A percentile compares a stretch with the other conserved stretches of the same genome.
Conservation (phyloP, 2,329 filamentous ascomycete species). For the Arthrobotrys musiformis region DNA sequence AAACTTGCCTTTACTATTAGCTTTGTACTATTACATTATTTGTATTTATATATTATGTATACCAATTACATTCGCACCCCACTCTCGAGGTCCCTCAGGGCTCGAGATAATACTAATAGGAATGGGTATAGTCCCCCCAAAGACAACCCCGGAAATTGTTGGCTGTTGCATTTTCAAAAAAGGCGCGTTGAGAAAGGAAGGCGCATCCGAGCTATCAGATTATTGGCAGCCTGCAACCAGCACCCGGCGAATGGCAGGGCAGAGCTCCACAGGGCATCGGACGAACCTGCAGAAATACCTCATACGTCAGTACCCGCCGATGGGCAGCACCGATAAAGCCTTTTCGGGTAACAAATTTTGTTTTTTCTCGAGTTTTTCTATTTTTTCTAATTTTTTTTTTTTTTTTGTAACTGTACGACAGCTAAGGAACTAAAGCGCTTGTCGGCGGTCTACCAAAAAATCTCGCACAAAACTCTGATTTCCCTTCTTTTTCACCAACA, state of each 20-base stretch:
- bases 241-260: conserved; percentile 14
- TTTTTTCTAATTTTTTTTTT: neutral
- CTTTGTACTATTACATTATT: no score
- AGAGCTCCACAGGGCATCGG: conserved; percentile 50
- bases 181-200: conserved; percentile 36
- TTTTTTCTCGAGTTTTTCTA: conserved; percentile 1
- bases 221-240: neutral
- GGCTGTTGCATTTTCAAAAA: conserved; percentile 47
- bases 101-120: no score
- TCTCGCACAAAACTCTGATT: conserved; percentile 34
- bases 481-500: neutral
- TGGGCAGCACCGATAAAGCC: neutral
- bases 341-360: conserved; percentile 2
- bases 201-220: conserved; percentile 20
- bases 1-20: no score
- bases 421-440: conserved; percentile 5
- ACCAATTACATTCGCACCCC: neutral
- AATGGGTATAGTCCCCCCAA: neutral
- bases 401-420: neutral
- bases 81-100: no score
- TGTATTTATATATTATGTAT: neutral
- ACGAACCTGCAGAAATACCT: conserved; percentile 49
- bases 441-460: conserved; percentile 13
- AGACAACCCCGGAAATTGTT: conserved; percentile 1
- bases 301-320: conserved; percentile 55